Percentiles rank a stretch among this genome's conserved stretches.
These are phyloP conservation scores for Phytophthora sojae DNA, from an alignment of 352 stramenopile species.

Conservation along the genomic window DNA sequence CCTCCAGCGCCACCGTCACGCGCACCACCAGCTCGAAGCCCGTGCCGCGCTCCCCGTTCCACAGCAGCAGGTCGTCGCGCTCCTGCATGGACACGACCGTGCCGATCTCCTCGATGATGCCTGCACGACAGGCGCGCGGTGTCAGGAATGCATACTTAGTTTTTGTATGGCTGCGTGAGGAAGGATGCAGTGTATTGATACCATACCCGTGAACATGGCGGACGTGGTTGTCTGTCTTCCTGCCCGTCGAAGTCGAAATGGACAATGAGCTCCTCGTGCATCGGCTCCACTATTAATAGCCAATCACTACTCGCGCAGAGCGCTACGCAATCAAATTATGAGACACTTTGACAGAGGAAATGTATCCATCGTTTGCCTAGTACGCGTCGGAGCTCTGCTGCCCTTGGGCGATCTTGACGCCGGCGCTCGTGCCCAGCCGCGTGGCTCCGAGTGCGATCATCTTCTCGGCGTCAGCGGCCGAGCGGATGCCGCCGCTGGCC, in stretches of 20 bases:
- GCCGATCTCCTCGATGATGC: constrained; percentile 98
- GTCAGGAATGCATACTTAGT: too few species aligned
- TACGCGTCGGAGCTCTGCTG: constrained; percentile 35
- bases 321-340: constrained; percentile 22
- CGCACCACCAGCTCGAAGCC: constrained; percentile 92
- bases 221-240: too few species aligned
- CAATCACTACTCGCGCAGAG: background rate
- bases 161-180: too few species aligned
- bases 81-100: constrained; percentile 93
- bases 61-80: constrained; percentile 94
- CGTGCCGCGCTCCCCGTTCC: constrained; percentile 93
- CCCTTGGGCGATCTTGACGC: constrained; percentile 72
- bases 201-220: constrained; percentile 94
- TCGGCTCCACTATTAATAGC: background rate
- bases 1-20: constrained; percentile 82
- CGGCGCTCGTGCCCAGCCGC: constrained; percentile 71
- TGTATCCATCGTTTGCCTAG: constrained; percentile 23
- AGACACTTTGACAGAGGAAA: constrained; percentile 10
- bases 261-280: constrained; percentile 11
- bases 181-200: too few species aligned
- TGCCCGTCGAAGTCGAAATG: constrained; percentile 6
- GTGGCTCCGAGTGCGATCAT: constrained; percentile 82
- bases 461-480: constrained; percentile 61
- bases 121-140: too few species aligned
- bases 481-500: constrained; percentile 83